Evolutionary conservation across 139 green algal species (phyloP).

Genomic region (Chlamydomonas incerta): DNA sequence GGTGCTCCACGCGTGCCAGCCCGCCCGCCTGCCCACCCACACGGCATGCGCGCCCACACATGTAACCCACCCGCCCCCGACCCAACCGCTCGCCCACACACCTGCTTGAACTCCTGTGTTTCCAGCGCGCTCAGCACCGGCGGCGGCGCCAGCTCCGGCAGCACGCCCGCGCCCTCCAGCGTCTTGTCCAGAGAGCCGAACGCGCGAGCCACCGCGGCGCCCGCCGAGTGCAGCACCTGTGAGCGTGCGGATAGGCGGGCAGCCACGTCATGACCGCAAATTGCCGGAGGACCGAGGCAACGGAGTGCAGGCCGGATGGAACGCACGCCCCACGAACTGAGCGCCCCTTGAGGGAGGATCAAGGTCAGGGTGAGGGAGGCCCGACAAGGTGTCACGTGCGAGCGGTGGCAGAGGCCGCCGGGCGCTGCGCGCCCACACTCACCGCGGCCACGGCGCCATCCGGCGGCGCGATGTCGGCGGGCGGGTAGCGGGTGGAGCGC

Average conservation of each 20-base stretch:
- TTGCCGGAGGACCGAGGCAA: not conserved
- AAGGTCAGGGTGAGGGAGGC: no score
- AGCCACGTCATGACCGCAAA: not conserved
- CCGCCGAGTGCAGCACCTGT: not conserved
- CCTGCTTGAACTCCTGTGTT: constrained; percentile 42
- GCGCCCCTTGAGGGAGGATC: no score
- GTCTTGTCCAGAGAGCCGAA: constrained; percentile 35
- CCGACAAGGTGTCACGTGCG: no score
- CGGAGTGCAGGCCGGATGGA: no score
- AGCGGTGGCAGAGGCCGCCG: no score
- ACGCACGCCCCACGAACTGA: no score
- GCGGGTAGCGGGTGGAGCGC: constrained; percentile 73
- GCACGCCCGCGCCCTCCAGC: constrained; percentile 44
- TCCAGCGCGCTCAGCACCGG: constrained; percentile 11
- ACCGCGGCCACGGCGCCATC: constrained; percentile 42
- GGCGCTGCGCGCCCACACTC: not conserved
- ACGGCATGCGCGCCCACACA: not conserved
- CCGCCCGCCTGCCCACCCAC: no score
- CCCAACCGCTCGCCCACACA: not conserved
- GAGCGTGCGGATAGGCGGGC: not conserved
- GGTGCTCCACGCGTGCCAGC: no score
- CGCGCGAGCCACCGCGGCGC: not conserved
- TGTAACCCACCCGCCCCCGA: not conserved
- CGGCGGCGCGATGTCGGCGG: constrained; percentile 52
- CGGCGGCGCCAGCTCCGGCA: constrained; percentile 41